phyloP scores from a whole-genome alignment of 805 yeast genomes.

The Trichomonascus vanleenenianus region DNA sequence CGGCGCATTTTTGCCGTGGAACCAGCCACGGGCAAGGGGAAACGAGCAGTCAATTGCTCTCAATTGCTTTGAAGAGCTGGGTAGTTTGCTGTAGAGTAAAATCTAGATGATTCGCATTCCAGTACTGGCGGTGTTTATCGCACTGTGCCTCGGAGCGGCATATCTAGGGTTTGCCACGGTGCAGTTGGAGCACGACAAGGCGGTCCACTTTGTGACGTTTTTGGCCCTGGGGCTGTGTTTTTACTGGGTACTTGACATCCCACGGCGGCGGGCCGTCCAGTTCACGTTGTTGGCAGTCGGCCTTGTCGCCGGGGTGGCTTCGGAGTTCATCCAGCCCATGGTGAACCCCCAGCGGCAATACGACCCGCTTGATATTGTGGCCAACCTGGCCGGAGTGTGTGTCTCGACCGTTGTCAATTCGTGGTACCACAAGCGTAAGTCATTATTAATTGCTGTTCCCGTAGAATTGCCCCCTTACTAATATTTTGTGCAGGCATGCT shows the following conservation, averaged over 20 bases:
- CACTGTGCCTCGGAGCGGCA: conserved; percentile 12
- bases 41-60: no score
- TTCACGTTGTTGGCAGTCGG: conserved; percentile 29
- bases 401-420: conserved; percentile 26
- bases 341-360: conserved; percentile 27
- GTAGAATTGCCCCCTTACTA: no score
- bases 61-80: no score
- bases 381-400: conserved; percentile 30
- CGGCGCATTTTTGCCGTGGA: no score
- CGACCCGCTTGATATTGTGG: conserved; percentile 31
- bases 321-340: conserved; percentile 30
- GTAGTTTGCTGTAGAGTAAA: no score
- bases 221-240: conserved; percentile 31
- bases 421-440: conserved; percentile 28
- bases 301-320: conserved; percentile 31
- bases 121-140: conserved; percentile 17
- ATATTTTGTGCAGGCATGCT: conserved; percentile 7
- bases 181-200: conserved; percentile 32
- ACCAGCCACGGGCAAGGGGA: no score
- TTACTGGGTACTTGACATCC: conserved; percentile 36
- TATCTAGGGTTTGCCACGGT: conserved; percentile 25
- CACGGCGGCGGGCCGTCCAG: conserved; percentile 30
- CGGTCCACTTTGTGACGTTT: conserved; percentile 30
- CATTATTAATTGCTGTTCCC: no score
- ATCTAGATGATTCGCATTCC: conserved; percentile 12